phyloP scores from a whole-genome alignment of 805 yeast species.

The Candida yuanshanica region DNA sequence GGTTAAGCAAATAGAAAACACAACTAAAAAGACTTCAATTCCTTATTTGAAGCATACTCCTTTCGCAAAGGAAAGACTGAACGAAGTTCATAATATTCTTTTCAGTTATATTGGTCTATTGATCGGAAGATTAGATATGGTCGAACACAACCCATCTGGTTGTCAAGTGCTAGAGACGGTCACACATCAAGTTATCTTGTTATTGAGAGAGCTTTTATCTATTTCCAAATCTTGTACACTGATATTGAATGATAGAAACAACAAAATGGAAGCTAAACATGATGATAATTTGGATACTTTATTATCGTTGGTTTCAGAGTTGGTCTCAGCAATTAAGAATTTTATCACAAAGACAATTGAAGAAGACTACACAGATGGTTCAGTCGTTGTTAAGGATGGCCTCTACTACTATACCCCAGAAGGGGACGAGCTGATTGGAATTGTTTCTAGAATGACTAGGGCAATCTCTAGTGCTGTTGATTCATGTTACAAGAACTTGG shows the following conservation, averaged over 20 bases:
- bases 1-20: conserved; percentile 1
- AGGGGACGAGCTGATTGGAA: conserved; percentile 58
- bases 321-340: conserved; percentile 58
- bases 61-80: conserved; percentile 52
- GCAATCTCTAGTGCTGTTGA: conserved; percentile 43
- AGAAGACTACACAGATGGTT: conserved; percentile 25
- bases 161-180: conserved; percentile 62
- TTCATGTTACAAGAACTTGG: conserved; percentile 46
- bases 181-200: conserved; percentile 60
- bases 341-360: conserved; percentile 51
- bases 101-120: conserved; percentile 60
- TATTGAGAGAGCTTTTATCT: conserved; percentile 57
- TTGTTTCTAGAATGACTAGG: conserved; percentile 55
- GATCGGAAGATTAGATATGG: conserved; percentile 71
- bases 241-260: conserved; percentile 25
- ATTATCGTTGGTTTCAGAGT: conserved; percentile 53
- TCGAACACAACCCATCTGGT: conserved; percentile 68
- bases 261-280: conserved; percentile 14
- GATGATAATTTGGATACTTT: conserved; percentile 50
- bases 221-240: conserved; percentile 46
- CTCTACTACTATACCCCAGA: conserved; percentile 55
- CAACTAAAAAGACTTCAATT: conserved; percentile 18
- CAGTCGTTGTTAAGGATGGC: conserved; percentile 15
- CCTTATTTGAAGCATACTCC: conserved; percentile 52
- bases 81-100: conserved; percentile 56